Conservation (phyloP, 257 asterid species). For the Plantago elongata region DNA sequence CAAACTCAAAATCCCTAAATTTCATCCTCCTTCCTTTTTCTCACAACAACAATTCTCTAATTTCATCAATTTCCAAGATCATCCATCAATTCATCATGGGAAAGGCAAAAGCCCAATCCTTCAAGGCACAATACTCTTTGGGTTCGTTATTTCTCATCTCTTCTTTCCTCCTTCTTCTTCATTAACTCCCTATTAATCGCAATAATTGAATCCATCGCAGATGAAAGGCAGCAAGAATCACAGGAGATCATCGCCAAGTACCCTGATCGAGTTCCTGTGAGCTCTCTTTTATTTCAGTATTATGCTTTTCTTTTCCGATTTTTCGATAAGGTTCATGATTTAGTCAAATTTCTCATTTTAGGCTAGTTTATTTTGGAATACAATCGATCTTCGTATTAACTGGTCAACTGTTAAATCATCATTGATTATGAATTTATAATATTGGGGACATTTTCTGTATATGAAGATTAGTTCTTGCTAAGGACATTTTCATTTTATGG, state of each 20-base stretch:
- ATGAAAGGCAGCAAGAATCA: conserved; percentile 64
- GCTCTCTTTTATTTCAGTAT: conserved; percentile 13
- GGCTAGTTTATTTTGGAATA: not conserved
- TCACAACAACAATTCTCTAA: not conserved
- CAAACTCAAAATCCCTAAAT: not conserved
- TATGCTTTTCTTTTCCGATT: not conserved
- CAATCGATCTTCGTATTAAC: not conserved
- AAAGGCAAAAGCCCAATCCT: conserved; percentile 37
- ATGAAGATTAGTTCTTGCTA: not conserved
- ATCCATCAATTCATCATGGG: conserved; percentile 58
- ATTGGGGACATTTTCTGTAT: not conserved
- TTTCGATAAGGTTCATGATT: no score
- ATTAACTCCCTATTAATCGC: not conserved
- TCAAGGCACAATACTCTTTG: conserved; percentile 51
- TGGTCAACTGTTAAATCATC: not conserved
- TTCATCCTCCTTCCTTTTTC: not conserved
- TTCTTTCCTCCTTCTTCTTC: not conserved
- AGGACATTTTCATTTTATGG: no score
- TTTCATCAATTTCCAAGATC: no score
- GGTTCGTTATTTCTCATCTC: conserved; percentile 33
- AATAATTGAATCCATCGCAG: conserved; percentile 39
- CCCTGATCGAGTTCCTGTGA: conserved; percentile 88
- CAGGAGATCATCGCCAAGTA: conserved; percentile 73
- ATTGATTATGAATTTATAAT: not conserved
- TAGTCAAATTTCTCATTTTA: no score